Base-by-base conservation (phyloP, 2,329 filamentous ascomycete species). In the Immersiporthe knoxdaviesiana region DNA sequence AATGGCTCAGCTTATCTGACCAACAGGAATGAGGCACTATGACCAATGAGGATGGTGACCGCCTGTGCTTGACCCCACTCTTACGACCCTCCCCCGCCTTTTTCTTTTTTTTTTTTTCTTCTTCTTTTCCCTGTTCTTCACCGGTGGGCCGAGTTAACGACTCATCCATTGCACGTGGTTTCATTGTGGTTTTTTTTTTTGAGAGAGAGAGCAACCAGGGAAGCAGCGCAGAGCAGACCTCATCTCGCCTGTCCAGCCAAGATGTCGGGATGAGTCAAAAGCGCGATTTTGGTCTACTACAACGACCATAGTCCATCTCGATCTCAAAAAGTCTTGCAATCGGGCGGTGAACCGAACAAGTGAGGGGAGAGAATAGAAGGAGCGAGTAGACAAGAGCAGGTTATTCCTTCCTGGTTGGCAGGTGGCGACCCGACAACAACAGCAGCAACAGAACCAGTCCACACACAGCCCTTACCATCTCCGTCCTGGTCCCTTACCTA, bases 1-100 rank as follows among this genome's bases (percentile, higher is more conserved):
- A 60, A 60, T 41, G n/a, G 1, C 2, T 30, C 24, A 8, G 14
- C 54, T 67, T 69, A 69, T 69, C 67, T 47, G 59, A 58, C 50
- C 68, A 21, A 21, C 35, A 39, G 32, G 39, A 21, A 14, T 1
- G 32, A 56, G 32, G 14, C 11, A 8, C n/a, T n/a, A 62, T 39
- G 65, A 63, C 47, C 63, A 65, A 39, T 67, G 41, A 56, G 56
- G n/a, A 56, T 24, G 44, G 18, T 7, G 27, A 27, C 16, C 21
- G n/a, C 68, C 65, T 64, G 54, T 61, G 21, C 59, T 6, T 2
- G 18, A 56, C 68, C 68, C 68, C 66, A 64, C 65, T 69, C 63
- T 68, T 60, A 50, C 27, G 50, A 50, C 56, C 59, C 27, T 41
- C 47, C 68, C 68, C 68, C 68, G 68, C 65, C 59, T 62, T 35